Percentiles rank a stretch among this genome's conserved stretches.
Evolutionary conservation across 495 filamentous ascomycete species (phyloP).

Genomic region (Penicillium ucsense): DNA sequence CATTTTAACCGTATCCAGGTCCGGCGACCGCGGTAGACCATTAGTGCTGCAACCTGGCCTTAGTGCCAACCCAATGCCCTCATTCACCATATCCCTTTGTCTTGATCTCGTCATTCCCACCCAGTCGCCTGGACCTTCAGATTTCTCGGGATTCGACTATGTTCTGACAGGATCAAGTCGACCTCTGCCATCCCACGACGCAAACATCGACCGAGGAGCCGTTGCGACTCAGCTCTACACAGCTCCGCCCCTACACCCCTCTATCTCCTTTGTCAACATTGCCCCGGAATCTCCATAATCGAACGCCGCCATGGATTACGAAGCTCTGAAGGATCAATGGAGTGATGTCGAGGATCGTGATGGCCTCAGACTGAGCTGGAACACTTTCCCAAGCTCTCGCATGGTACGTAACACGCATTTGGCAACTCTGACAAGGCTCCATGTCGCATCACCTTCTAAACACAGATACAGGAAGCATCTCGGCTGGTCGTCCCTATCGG

Average conservation of each 20-base stretch:
- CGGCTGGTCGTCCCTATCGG: slow-evolving; percentile 95
- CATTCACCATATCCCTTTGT: slow-evolving; percentile 28
- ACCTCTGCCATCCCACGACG: too few relatives aligned
- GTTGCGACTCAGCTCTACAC: slow-evolving; percentile 8
- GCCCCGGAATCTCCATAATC: slow-evolving; percentile 18
- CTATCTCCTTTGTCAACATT: slow-evolving; percentile 17
- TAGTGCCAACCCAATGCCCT: slow-evolving; percentile 21
- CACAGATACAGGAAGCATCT: slow-evolving; percentile 70
- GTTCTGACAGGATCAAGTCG: slow-evolving; percentile 8
- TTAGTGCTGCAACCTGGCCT: slow-evolving; percentile 42
- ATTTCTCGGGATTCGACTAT: slow-evolving; percentile 23
- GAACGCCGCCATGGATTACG: slow-evolving; percentile 57
- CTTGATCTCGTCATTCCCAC: slow-evolving; percentile 8
- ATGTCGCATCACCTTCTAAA: slow-evolving; percentile 16
- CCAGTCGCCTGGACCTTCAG: slow-evolving; percentile 12
- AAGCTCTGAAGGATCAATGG: slow-evolving; percentile 91
- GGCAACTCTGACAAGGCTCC: slow-evolving; percentile 1
- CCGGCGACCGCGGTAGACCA: slow-evolving; percentile 26
- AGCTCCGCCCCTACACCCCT: slow-evolving; percentile 8
- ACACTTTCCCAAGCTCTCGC: slow-evolving; percentile 96
- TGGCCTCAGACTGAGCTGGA: slow-evolving; percentile 96
- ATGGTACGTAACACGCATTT: slow-evolving; percentile 52
- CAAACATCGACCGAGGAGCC: background rate
- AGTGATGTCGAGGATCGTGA: slow-evolving; percentile 93
- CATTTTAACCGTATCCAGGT: slow-evolving; percentile 30